Percentiles rank a stretch among this genome's conserved stretches.
Conservation (phyloP, 139 green algal genomes). For the Asterochloris sp. region DNA sequence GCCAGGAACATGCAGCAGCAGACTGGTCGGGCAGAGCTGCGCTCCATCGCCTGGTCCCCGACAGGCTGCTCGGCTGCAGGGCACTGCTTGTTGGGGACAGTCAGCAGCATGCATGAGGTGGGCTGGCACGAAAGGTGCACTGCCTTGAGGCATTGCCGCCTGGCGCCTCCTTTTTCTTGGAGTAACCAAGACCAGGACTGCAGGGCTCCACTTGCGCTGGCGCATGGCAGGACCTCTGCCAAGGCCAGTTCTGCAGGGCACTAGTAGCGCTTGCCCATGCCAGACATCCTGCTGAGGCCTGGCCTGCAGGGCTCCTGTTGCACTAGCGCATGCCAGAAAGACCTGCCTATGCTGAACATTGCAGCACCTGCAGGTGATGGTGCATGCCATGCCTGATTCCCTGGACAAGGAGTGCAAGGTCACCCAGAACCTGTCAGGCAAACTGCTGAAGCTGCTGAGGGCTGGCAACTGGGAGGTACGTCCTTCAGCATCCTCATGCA, state of each 20-base stretch:
- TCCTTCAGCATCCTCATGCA: too few relatives aligned
- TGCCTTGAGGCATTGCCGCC: not conserved
- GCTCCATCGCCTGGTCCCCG: conserved; percentile 34
- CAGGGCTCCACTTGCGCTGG: not conserved
- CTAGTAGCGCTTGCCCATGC: too few relatives aligned
- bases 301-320: too few relatives aligned
- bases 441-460: too few relatives aligned
- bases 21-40: not conserved
- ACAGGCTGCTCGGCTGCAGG: conserved; percentile 8
- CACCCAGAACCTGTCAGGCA: not conserved
- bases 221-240: not conserved
- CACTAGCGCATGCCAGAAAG: too few relatives aligned
- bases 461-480: too few relatives aligned
- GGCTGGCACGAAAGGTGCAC: not conserved
- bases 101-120: conserved; percentile 26
- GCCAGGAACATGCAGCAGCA: conserved; percentile 4
- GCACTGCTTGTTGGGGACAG: conserved; percentile 35
- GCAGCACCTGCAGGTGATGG: too few relatives aligned
- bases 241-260: too few relatives aligned
- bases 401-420: not conserved
- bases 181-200: not conserved
- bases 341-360: too few relatives aligned
- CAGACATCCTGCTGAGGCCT: too few relatives aligned
- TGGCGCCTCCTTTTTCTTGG: not conserved
- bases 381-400: not conserved